Conservation (phyloP, 2,329 filamentous ascomycete genomes). For the Hansfordia pulvinata region DNA sequence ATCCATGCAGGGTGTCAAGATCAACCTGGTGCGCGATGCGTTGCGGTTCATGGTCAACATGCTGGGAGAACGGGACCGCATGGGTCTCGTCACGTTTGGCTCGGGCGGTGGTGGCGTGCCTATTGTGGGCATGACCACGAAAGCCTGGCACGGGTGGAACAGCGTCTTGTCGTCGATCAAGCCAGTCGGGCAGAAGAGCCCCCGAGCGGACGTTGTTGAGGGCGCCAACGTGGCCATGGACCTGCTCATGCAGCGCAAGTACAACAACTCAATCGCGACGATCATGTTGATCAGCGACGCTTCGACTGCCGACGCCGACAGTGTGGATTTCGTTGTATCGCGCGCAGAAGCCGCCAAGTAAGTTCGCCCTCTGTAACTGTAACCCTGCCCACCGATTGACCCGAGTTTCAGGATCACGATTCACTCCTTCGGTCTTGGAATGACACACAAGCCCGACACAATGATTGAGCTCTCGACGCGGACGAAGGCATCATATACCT, state of each 20-base stretch:
- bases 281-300: constrained; percentile 97
- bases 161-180: constrained; percentile 78
- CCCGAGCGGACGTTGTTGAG: constrained; percentile 91
- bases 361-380: no score
- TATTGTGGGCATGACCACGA: constrained; percentile 95
- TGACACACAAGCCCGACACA: constrained; percentile 96
- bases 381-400: no score
- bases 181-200: constrained; percentile 90
- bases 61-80: constrained; percentile 83
- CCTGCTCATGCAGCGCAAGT: constrained; percentile 91
- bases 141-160: constrained; percentile 83
- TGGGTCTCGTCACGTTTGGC: constrained; percentile 95
- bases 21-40: constrained; percentile 82
- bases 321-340: constrained; percentile 95
- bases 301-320: constrained; percentile 84
- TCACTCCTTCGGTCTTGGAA: constrained; percentile 88
- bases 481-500: constrained; percentile 94
- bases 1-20: constrained; percentile 99
- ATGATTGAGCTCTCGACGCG: constrained; percentile 95
- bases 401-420: constrained; percentile 63
- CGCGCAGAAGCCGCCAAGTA: constrained; percentile 93
- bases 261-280: constrained; percentile 86
- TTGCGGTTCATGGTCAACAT: constrained; percentile 83
- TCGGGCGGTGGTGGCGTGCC: constrained; percentile 88
- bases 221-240: constrained; percentile 98